Evolutionary conservation across 2,329 filamentous ascomycete species (phyloP), one percentile per base, ranked within the genome.

Genomic region (Ilyonectria destructans): DNA sequence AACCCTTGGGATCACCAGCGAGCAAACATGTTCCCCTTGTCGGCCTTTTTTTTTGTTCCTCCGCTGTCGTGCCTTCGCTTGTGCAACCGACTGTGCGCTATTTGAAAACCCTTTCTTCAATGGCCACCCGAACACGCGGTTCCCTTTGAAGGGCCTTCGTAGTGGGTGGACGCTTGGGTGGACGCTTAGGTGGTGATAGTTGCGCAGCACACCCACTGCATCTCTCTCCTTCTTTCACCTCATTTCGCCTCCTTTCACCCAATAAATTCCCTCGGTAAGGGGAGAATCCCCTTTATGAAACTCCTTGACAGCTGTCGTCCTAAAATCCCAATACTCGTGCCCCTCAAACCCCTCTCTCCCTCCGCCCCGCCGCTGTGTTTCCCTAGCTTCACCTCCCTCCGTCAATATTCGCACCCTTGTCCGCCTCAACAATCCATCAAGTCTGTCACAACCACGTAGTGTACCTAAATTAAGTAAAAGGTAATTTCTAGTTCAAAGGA

Each of bases 361-460:
- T 46, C 57, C 40, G 40, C 55, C 31, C 43, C 43, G 49, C 57
- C 21, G 31, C 15, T 17, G 15, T n/a, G 15, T 6, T 46, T 45
- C 45, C 58, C 58, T 67, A 40, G 64, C 61, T 58, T 67, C 64
- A 62, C 64, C 55, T 67, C 64, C 52, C 54, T 59, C 62, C 54
- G 6, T 62, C 58, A 23, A 46, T 33, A 46, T 37, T 40, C 58
- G 37, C 48, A 62, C 49, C 58, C 67, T 33, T 37, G 26, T 59
- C 51, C 61, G 33, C 57, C 37, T 57, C 54, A 51, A 62, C 49
- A 65, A 56, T 68, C 62, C 66, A 58, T 67, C 51, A 52, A 8
- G 65, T 55, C 51, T 19, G 26, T 62, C 37, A 26, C 35, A 8
- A n/a, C 15, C 13, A 46, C 7, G 12, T 29, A 15, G 7, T 54